Evolutionary conservation across 768 basidiomycete species (phyloP).

Genomic region (Mycena haematopus): DNA sequence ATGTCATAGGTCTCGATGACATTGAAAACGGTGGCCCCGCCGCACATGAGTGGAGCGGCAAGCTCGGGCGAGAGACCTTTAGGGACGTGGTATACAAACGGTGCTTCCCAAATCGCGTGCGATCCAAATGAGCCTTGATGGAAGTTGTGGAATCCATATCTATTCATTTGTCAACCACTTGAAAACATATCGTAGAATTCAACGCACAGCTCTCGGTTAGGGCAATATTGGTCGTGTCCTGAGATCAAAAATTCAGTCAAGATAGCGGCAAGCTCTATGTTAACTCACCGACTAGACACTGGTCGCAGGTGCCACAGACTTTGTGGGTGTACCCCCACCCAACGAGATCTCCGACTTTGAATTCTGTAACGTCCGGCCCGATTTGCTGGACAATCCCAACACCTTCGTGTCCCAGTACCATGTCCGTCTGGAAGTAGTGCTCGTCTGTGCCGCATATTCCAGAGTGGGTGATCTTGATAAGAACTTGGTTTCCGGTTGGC

Average conservation of each 20-base stretch:
- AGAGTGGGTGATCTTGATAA: conserved; percentile 29
- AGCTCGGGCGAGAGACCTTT: conserved; percentile 36
- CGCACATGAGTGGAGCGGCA: conserved; percentile 42
- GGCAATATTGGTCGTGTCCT: conserved; percentile 35
- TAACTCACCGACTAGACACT: no score
- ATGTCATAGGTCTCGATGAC: conserved; percentile 15
- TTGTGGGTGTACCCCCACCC: conserved; percentile 35
- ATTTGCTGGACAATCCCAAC: conserved; percentile 41
- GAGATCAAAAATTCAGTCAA: no score
- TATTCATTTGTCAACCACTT: no score
- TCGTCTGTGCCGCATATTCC: conserved; percentile 49
- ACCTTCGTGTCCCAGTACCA: conserved; percentile 49
- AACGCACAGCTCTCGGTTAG: conserved; percentile 42
- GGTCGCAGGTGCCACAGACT: conserved; percentile 39
- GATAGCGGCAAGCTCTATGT: no score
- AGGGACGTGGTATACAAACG: conserved; percentile 43
- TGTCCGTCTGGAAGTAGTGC: conserved; percentile 39
- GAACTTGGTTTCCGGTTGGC: conserved; percentile 35
- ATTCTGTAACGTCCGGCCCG: conserved; percentile 27
- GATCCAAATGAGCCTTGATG: conserved; percentile 34
- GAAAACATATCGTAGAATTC: no score
- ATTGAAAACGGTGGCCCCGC: conserved; percentile 18
- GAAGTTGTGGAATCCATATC: conserved; percentile 36
- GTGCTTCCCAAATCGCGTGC: conserved; percentile 42
- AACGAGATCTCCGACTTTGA: conserved; percentile 34